Evolutionary conservation across 2,329 filamentous ascomycete species (phyloP).

Genomic region (Apiospora hydei): DNA sequence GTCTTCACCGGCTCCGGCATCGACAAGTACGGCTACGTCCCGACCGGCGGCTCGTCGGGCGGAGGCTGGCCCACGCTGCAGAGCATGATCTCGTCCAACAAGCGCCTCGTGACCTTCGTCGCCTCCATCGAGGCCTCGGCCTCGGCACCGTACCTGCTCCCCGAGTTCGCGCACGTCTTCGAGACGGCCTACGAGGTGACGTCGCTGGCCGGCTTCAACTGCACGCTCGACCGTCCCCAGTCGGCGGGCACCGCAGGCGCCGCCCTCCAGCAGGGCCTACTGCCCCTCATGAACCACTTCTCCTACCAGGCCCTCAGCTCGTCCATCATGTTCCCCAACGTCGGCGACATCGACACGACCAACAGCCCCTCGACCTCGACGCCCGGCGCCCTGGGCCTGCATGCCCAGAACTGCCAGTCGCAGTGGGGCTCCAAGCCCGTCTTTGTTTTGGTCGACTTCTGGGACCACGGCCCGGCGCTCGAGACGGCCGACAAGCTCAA

Average conservation of each 20-base stretch:
- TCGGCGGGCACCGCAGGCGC: constrained; percentile 54
- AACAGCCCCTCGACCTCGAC: constrained; percentile 66
- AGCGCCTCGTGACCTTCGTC: constrained; percentile 73
- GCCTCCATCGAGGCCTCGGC: constrained; percentile 57
- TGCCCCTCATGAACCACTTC: constrained; percentile 85
- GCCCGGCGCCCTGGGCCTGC: constrained; percentile 61
- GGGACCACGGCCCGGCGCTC: constrained; percentile 74
- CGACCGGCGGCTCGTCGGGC: constrained; percentile 50
- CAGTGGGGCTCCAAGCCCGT: constrained; percentile 71
- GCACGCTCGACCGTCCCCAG: constrained; percentile 71
- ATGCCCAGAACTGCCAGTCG: constrained; percentile 60
- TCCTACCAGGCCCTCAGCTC: constrained; percentile 64
- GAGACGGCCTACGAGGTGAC: constrained; percentile 75
- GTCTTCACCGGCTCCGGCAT: constrained; percentile 67
- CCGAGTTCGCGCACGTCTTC: constrained; percentile 73
- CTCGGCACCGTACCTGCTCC: constrained; percentile 63
- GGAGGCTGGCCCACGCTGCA: constrained; percentile 74
- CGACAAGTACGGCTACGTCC: constrained; percentile 65
- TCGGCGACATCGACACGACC: constrained; percentile 66
- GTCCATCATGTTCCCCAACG: constrained; percentile 67
- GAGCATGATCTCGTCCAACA: constrained; percentile 68
- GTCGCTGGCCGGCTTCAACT: constrained; percentile 71
- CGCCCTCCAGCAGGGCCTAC: constrained; percentile 64
- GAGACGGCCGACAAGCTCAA: constrained; percentile 74
- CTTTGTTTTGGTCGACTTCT: constrained; percentile 83